Conservation (phyloP, 768 basidiomycete genomes). For the Tricholoma furcatifolium region DNA sequence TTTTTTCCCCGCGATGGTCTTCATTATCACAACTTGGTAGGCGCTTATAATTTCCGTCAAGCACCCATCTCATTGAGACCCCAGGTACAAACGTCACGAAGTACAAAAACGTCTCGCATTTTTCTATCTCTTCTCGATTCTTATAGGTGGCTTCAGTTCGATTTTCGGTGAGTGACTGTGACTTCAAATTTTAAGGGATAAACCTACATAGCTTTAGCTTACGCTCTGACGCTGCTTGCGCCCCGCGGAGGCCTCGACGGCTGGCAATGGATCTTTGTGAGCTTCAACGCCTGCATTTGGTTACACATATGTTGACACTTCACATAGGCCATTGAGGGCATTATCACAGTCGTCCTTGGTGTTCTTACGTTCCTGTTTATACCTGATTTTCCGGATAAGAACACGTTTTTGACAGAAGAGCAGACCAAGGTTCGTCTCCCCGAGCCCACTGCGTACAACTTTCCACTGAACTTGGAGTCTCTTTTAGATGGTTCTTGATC, state of each 20-base stretch:
- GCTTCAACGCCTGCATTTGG: not conserved
- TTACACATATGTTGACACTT: not conserved
- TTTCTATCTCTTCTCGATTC: constrained; percentile 31
- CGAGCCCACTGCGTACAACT: not conserved
- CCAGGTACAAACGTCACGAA: constrained; percentile 38
- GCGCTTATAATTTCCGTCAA: not conserved
- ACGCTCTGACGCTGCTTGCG: constrained; percentile 15
- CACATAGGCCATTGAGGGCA: constrained; percentile 24
- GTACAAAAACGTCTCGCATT: constrained; percentile 37
- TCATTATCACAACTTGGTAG: constrained; percentile 40
- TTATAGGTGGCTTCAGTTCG: constrained; percentile 27
- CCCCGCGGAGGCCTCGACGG: constrained; percentile 16
- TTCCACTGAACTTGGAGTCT: not conserved
- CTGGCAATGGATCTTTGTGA: constrained; percentile 30
- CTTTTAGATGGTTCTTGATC: constrained; percentile 20
- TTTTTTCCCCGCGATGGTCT: constrained; percentile 41
- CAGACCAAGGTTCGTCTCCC: constrained; percentile 28
- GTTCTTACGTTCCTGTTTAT: constrained; percentile 21
- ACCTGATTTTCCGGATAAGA: constrained; percentile 26
- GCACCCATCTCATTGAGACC: not conserved
- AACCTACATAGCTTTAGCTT: constrained; percentile 7
- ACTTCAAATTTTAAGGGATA: not conserved
- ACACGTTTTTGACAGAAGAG: constrained; percentile 32
- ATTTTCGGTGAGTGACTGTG: constrained; percentile 18
- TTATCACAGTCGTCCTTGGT: constrained; percentile 22